Evolutionary conservation across 345 rosid genomes (phyloP), one percentile per base, ranked within the genome.

Genomic region (Microthlaspi erraticum): DNA sequence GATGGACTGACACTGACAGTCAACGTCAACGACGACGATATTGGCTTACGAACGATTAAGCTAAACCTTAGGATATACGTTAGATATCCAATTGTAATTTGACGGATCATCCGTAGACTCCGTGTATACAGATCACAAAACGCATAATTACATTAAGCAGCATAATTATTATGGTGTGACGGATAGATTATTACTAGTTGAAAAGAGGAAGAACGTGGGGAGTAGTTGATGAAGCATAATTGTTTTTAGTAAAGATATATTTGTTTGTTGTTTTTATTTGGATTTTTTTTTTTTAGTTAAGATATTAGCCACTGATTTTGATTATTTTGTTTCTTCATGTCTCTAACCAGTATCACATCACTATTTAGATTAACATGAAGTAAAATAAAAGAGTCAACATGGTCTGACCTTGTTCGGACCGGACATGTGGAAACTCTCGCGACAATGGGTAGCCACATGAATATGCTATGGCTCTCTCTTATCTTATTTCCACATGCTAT

Each of bases 361-460:
- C 26, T 34, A 19, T 2, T 18, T 6, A 51, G 33, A 36, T 32
- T 49, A 60, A 50, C n/a, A n/a, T 9, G 43, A 20, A 50, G 60
- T 5, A 62, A 38, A 5, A 59, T 3, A 31, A 1, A 37, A 70
- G 44, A 69, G 51, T 33, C 68, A 52, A 71, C 54, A 42, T 33
- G 48, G 34, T 38, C 51, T 39, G 34, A 50, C 43, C 51, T 16
- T 44, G 8, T 10, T 37, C 49, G 33, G 34, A 54, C 64, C n/a
- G n/a, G n/a, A n/a, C n/a, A 72, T 64, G 70, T 64, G 71, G 51
- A 72, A 64, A 14, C 38, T 46, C 41, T 45, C 64, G 14, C 26
- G 48, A 62, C 53, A 51, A 53, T 54, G 59, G 39, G n/a, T 20
- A 14, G 6, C 20, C 76, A 44, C 76, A 72, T 62, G 76, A n/a